Percentiles rank a stretch among this genome's conserved stretches.
These are phyloP conservation scores for Ophioceras dolichostomum DNA, from an alignment of 2,329 filamentous ascomycete genomes.

Conservation along the genomic window DNA sequence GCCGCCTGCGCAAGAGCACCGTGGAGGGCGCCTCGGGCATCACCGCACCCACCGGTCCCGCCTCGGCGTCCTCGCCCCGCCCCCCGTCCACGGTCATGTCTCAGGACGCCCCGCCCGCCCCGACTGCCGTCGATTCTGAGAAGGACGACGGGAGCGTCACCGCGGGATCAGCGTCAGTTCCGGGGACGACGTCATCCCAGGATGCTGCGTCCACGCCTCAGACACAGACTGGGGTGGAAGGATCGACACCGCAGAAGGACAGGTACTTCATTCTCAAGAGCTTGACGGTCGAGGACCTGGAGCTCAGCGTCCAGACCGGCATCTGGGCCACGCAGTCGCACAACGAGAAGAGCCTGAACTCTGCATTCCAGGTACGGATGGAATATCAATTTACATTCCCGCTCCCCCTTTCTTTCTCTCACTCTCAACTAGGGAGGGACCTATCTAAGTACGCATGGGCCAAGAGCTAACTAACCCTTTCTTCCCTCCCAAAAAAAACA, in stretches of 20 bases:
- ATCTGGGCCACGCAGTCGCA: slow-evolving; percentile 93
- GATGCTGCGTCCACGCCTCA: not conserved
- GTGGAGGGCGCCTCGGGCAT: slow-evolving; percentile 32
- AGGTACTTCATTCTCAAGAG: slow-evolving; percentile 92
- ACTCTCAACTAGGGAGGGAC: too few species aligned
- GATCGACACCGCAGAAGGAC: slow-evolving; percentile 35
- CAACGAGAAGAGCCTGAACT: slow-evolving; percentile 75
- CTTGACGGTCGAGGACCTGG: slow-evolving; percentile 79
- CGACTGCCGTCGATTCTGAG: slow-evolving; percentile 2
- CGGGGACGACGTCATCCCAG: too few species aligned
- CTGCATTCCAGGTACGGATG: slow-evolving; percentile 69
- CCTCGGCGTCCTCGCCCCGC: slow-evolving; percentile 21
- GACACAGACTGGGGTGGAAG: not conserved
- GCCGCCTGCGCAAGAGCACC: slow-evolving; percentile 55
- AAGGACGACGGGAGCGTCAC: not conserved
- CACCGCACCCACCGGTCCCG: slow-evolving; percentile 42
- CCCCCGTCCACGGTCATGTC: slow-evolving; percentile 4
- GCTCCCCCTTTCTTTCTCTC: not conserved
- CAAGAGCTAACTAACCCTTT: not conserved
- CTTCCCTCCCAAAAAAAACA: slow-evolving; percentile 24
- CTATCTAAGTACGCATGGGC: too few species aligned
- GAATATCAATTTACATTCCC: slow-evolving; percentile 5
- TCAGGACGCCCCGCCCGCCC: not conserved
- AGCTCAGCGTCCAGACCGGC: slow-evolving; percentile 74
- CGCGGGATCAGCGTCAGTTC: not conserved